A percentile compares a stretch with the other conserved stretches of the same genome.
These are phyloP conservation scores for Nicotiana rustica DNA, from an alignment of 305 asterid species.

Conservation along the genomic window DNA sequence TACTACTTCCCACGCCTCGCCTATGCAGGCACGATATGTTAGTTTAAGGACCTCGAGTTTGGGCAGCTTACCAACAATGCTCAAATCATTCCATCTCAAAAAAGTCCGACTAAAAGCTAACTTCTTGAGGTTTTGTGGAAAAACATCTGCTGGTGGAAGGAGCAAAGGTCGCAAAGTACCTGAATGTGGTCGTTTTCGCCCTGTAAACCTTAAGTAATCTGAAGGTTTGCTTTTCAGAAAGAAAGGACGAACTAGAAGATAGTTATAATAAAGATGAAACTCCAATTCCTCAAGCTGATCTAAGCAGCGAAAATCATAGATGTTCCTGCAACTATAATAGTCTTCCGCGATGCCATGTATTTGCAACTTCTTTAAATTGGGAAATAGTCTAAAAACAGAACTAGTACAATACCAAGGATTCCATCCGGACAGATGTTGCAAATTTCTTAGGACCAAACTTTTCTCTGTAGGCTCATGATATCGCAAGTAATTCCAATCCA, in stretches of 20 bases:
- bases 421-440: too few species aligned
- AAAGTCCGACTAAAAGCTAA: not conserved
- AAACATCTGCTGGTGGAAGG: not conserved
- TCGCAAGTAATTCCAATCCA: not conserved
- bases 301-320: not conserved
- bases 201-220: too few species aligned
- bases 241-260: too few species aligned
- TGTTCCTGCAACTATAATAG: not conserved
- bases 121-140: not conserved
- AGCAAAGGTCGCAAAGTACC: not conserved
- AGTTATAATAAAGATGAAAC: not conserved
- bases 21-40: not conserved
- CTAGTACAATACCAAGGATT: too few species aligned
- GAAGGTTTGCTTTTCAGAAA: too few species aligned
- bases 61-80: not conserved
- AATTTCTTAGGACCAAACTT: too few species aligned
- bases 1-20: not conserved
- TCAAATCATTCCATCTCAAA: not conserved
- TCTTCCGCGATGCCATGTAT: not conserved
- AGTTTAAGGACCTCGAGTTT: slow-evolving; percentile 3
- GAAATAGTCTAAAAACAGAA: too few species aligned
- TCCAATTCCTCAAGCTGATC: not conserved
- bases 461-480: too few species aligned
- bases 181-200: too few species aligned
- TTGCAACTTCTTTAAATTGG: too few species aligned